These are phyloP conservation scores for Globisporangium spinosum DNA, from an alignment of 352 stramenopile genomes.

Conservation along the genomic window DNA sequence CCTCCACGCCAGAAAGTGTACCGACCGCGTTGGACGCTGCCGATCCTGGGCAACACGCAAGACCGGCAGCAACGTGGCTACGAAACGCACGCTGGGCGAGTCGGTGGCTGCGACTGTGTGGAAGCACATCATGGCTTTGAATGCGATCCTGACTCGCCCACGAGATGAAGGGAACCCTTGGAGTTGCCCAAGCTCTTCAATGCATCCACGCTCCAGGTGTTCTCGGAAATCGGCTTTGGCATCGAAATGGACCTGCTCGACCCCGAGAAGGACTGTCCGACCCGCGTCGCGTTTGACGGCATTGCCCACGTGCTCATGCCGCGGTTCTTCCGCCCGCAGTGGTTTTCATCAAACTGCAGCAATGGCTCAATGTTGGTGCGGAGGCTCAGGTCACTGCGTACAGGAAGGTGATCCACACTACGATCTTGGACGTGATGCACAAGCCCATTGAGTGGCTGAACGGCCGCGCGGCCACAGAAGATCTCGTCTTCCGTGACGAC, in stretches of 20 bases:
- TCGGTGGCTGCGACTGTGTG: conserved; percentile 45
- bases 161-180: conserved; percentile 20
- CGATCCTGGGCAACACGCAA: conserved; percentile 43
- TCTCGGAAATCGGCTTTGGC: conserved; percentile 56
- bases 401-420: conserved; percentile 44
- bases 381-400: conserved; percentile 37
- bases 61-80: conserved; percentile 51
- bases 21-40: conserved; percentile 22
- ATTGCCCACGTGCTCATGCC: conserved; percentile 25
- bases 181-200: conserved; percentile 37
- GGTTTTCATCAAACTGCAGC: conserved; percentile 49
- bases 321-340: conserved; percentile 38
- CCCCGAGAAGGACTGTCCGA: conserved; percentile 42
- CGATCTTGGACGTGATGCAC: conserved; percentile 40
- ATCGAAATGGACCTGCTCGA: conserved; percentile 40
- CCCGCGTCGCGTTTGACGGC: conserved; percentile 48
- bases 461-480: conserved; percentile 22
- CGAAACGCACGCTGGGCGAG: conserved; percentile 33
- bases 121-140: conserved; percentile 28
- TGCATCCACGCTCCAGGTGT: conserved; percentile 49
- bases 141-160: conserved; percentile 23
- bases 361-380: conserved; percentile 31
- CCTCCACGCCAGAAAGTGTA: conserved; percentile 2
- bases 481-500: conserved; percentile 41
- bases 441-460: conserved; percentile 42